Evolutionary conservation across 768 basidiomycete genomes (phyloP).

Genomic region (Strobilomyces confusus): DNA sequence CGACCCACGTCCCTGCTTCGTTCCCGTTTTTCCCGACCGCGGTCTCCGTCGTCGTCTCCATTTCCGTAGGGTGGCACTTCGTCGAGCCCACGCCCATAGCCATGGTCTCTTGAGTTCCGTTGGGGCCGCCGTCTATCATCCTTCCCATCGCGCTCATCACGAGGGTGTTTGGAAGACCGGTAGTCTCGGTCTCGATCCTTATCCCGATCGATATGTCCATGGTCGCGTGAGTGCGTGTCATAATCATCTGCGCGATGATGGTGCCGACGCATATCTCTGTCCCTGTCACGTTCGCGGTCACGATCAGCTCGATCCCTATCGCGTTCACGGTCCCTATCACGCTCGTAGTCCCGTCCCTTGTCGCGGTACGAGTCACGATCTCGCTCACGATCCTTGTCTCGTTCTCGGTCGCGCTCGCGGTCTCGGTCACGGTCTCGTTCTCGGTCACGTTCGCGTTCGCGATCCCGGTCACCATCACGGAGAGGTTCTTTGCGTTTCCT

Average conservation of each 20-base stretch:
- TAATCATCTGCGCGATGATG: constrained; percentile 35
- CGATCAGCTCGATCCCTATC: constrained; percentile 41
- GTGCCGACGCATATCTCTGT: constrained; percentile 35
- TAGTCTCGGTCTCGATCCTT: constrained; percentile 40
- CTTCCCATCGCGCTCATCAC: constrained; percentile 54
- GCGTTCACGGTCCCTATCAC: constrained; percentile 40
- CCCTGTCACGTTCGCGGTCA: constrained; percentile 43
- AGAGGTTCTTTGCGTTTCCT: constrained; percentile 74
- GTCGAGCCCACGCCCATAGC: constrained; percentile 44
- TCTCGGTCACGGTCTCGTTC: constrained; percentile 31
- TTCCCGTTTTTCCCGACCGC: constrained; percentile 39
- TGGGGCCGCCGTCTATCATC: constrained; percentile 46
- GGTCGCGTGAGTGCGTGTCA: constrained; percentile 31
- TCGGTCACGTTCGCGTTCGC: constrained; percentile 38
- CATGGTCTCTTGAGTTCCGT: constrained; percentile 38
- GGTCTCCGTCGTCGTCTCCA: constrained; percentile 38
- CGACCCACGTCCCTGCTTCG: constrained; percentile 41
- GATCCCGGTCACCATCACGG: constrained; percentile 46
- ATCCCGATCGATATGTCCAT: constrained; percentile 32
- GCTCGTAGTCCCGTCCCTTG: constrained; percentile 35
- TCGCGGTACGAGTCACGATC: constrained; percentile 29
- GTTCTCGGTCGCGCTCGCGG: constrained; percentile 13
- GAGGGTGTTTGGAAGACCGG: constrained; percentile 43
- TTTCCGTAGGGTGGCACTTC: constrained; percentile 38
- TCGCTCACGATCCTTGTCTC: constrained; percentile 27